A percentile compares a stretch with the other conserved stretches of the same genome.
Conservation (phyloP, 768 basidiomycete genomes). For the Trametopsis cervina region DNA sequence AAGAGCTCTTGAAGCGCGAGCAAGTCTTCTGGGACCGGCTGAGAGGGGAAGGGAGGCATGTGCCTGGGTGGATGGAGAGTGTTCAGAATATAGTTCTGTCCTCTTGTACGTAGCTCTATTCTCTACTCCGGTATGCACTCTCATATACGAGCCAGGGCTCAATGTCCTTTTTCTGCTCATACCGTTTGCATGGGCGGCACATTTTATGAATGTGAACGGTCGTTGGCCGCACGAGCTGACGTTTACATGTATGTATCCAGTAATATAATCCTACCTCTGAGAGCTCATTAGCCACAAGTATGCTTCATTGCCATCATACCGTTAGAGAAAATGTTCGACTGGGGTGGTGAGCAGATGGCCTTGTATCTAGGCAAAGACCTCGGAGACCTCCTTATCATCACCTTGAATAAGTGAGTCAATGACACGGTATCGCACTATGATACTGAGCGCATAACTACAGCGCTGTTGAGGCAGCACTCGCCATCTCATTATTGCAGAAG, state of each 20-base stretch:
- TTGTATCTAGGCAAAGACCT: slow-evolving; percentile 49
- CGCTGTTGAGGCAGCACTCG: slow-evolving; percentile 64
- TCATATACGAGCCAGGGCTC: slow-evolving; percentile 19
- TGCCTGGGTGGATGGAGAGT: slow-evolving; percentile 35
- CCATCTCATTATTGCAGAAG: slow-evolving; percentile 59
- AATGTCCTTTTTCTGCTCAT: slow-evolving; percentile 52
- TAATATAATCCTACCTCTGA: background rate
- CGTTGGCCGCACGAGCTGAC: slow-evolving; percentile 30
- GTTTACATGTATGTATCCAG: slow-evolving; percentile 37
- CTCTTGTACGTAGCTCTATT: slow-evolving; percentile 39
- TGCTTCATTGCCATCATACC: slow-evolving; percentile 42
- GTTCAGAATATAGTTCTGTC: slow-evolving; percentile 40
- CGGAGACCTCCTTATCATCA: slow-evolving; percentile 60
- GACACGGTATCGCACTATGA: too few species aligned
- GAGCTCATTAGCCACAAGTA: slow-evolving; percentile 7
- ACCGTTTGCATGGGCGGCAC: slow-evolving; percentile 54
- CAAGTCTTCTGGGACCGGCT: slow-evolving; percentile 37
- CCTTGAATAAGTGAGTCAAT: slow-evolving; percentile 52
- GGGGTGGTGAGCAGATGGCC: slow-evolving; percentile 49
- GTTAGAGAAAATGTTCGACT: slow-evolving; percentile 61
- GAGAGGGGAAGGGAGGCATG: slow-evolving; percentile 34
- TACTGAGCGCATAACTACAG: slow-evolving; percentile 25
- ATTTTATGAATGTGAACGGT: slow-evolving; percentile 30
- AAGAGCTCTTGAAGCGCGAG: slow-evolving; percentile 1
- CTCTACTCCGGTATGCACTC: background rate